Evolutionary conservation across 306 rosid species (phyloP).

Genomic region (Pterocarpus santalinus): DNA sequence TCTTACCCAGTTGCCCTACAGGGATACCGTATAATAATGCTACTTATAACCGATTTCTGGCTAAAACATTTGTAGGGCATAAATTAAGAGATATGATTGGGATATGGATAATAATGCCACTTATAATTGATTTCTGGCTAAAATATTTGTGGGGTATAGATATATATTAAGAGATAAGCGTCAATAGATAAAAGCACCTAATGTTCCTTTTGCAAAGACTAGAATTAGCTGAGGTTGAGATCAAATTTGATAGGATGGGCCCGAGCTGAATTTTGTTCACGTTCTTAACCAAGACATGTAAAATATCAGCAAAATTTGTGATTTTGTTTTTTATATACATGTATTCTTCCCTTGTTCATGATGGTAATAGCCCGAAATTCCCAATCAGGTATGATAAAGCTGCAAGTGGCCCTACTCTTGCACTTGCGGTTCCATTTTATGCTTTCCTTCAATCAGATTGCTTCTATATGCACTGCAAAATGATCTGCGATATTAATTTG

Average conservation of each 20-base stretch:
- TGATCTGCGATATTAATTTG: background rate
- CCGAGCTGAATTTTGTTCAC: background rate
- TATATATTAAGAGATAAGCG: background rate
- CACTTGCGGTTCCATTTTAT: background rate
- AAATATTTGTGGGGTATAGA: background rate
- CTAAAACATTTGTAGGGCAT: constrained; percentile 15
- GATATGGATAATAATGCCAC: background rate
- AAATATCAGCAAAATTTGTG: background rate
- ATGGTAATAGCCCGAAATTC: background rate
- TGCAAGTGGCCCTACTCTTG: background rate
- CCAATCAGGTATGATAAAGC: constrained; percentile 2
- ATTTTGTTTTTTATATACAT: background rate
- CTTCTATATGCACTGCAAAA: background rate
- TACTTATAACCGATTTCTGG: background rate
- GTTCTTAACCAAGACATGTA: constrained; percentile 1
- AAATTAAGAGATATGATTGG: background rate
- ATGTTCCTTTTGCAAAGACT: background rate
- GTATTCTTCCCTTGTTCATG: constrained; percentile 7
- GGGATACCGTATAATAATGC: background rate
- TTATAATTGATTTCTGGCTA: constrained; percentile 7
- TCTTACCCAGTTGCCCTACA: background rate
- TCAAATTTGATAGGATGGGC: background rate
- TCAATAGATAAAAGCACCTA: background rate
- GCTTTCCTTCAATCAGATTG: background rate
- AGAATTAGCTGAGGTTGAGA: background rate